phyloP scores from a whole-genome alignment of 768 basidiomycete genomes.

The Collybiopsis luxurians region DNA sequence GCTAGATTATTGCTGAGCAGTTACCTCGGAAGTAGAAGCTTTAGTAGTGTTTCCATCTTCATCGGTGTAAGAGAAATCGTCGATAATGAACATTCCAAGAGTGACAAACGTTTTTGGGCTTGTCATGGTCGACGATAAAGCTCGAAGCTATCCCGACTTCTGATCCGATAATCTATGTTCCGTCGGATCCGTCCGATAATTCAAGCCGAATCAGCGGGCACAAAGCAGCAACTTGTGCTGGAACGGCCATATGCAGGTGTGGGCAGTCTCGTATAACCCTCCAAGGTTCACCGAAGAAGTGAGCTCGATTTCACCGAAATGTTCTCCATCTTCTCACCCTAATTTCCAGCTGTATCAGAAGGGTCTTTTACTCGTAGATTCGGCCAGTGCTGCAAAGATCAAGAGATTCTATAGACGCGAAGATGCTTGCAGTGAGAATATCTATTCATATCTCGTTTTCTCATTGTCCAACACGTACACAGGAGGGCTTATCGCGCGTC shows the following conservation, averaged over 20 bases:
- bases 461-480: slow-evolving; percentile 2
- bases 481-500: slow-evolving; percentile 79
- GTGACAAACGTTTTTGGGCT: slow-evolving; percentile 46
- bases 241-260: slow-evolving; percentile 36
- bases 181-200: too few species aligned
- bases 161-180: too few species aligned
- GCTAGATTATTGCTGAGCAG: too few species aligned
- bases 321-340: neutral
- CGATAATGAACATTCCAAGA: slow-evolving; percentile 91
- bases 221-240: neutral
- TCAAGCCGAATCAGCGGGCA: slow-evolving; percentile 11
- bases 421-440: slow-evolving; percentile 68
- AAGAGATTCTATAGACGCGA: slow-evolving; percentile 65
- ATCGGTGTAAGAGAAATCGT: slow-evolving; percentile 67
- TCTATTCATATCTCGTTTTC: neutral
- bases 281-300: slow-evolving; percentile 32
- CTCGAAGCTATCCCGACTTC: too few species aligned
- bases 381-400: slow-evolving; percentile 53
- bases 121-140: slow-evolving; percentile 8
- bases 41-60: slow-evolving; percentile 50
- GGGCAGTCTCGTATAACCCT: slow-evolving; percentile 42
- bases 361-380: slow-evolving; percentile 58
- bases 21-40: slow-evolving; percentile 49
- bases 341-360: slow-evolving; percentile 55
- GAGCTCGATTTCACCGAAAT: neutral